A percentile compares a stretch with the other conserved stretches of the same genome.
phyloP scores from a whole-genome alignment of 176 grass and related monocot genomes.

The Eragrostis nindensis region DNA sequence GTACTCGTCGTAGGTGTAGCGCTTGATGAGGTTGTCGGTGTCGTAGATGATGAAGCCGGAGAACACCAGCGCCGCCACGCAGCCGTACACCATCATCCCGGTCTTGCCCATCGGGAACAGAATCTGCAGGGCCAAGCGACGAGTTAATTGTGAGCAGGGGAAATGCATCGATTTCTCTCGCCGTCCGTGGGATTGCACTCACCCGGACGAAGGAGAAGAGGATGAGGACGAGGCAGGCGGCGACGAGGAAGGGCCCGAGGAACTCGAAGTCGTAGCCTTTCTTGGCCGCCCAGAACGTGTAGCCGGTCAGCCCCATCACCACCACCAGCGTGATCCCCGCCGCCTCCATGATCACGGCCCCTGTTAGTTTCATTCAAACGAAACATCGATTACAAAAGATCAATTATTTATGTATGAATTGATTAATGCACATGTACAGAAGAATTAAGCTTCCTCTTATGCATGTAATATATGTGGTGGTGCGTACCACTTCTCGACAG shows the following conservation, averaged over 20 bases:
- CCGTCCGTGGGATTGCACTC: neutral
- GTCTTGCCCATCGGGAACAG: conserved; percentile 77
- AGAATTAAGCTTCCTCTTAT: too few species aligned
- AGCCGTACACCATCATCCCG: conserved; percentile 70
- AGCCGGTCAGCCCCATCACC: conserved; percentile 65
- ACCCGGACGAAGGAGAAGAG: conserved; percentile 60
- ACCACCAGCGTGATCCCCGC: conserved; percentile 57
- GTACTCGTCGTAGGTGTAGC: conserved; percentile 85
- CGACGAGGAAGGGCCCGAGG: conserved; percentile 74
- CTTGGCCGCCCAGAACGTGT: conserved; percentile 93
- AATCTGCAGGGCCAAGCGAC: neutral
- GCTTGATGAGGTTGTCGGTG: conserved; percentile 90
- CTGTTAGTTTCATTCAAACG: neutral
- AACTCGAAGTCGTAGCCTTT: conserved; percentile 84
- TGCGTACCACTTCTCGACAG: conserved; percentile 14
- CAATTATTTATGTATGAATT: too few species aligned
- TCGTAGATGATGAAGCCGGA: conserved; percentile 93
- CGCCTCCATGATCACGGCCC: conserved; percentile 69
- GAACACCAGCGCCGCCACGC: conserved; percentile 73
- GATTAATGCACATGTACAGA: too few species aligned
- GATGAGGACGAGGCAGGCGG: conserved; percentile 55
- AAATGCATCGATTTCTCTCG: neutral
- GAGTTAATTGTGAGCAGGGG: neutral
- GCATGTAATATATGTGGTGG: neutral
- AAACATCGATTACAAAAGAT: neutral